Evolutionary conservation across 1,284 basidiomycete genomes (phyloP), one percentile per base, ranked within the genome.

Genomic region (Athelia sp.): DNA sequence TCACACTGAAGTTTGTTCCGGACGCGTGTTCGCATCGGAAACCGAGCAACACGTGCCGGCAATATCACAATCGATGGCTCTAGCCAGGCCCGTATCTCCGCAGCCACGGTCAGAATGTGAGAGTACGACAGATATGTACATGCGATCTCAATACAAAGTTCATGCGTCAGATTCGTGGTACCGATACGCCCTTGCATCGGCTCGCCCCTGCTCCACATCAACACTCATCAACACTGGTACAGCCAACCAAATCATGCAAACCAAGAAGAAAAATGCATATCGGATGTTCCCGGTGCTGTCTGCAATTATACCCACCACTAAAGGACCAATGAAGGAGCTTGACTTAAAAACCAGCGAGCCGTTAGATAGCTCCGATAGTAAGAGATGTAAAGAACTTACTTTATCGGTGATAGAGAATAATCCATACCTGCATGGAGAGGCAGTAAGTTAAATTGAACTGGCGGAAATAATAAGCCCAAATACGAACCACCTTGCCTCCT

Each of bases 361-460:
- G 15, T 40, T 29, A 29, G 26, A 29, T 13, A 29, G 26, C 13
- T 29, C 26, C 26, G 13, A 13, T 13, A 4, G n/a, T n/a, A 40
- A 6, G 36, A 40, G 8, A 21, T 40, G 36, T 19, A 23, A 46
- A 36, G 48, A 29, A 57, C 69, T 1, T 56, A 81, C 86, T 74
- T 92, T 93, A 70, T 91, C 90, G 0, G 92, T 95, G 56, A 96
- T 91, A 4, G 88, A 87, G 66, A 87, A 96, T 21, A 95, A 68
- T 2, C 81, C 90, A 60, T 82, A 86, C 71, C 73, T 75, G 44
- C n/a, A 15, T 14, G 1, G 8, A n/a, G n/a, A 2, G 22, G 4
- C 38, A 34, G 17, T n/a, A 35, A 11, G 14, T 21, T 14, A 26
- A 18, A 48, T 8, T 46, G 11, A 36, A 19, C 1, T 15, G 13